These are phyloP conservation scores for Phaeophleospora eucalypticola DNA, from an alignment of 2,329 filamentous ascomycete species.

Conservation along the genomic window DNA sequence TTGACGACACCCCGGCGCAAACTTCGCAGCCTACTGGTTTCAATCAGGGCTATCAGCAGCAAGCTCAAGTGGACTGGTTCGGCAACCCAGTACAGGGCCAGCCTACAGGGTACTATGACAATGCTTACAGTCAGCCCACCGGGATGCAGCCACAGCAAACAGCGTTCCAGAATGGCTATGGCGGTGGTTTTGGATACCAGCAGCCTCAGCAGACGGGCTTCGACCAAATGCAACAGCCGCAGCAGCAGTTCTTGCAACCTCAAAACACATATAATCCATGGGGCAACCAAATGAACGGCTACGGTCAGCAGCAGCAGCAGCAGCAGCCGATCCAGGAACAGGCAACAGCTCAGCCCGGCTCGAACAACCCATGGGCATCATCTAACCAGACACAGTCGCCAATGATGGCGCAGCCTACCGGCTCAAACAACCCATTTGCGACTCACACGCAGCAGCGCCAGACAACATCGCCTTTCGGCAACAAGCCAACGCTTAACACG, in stretches of 20 bases:
- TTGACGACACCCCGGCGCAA: constrained; percentile 70
- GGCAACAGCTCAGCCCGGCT: constrained; percentile 67
- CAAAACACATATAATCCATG: constrained; percentile 56
- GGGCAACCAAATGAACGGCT: constrained; percentile 49
- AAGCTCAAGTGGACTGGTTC: constrained; percentile 93
- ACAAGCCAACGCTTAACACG: constrained; percentile 67
- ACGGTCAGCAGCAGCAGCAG: constrained; percentile 51
- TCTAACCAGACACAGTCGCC: constrained; percentile 56
- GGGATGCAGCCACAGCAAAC: constrained; percentile 62
- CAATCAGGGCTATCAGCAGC: constrained; percentile 97
- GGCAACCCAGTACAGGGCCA: constrained; percentile 79
- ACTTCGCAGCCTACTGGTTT: constrained; percentile 73
- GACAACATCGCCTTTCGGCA: constrained; percentile 49
- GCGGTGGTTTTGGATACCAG: constrained; percentile 57
- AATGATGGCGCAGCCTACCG: constrained; percentile 78
- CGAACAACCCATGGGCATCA: constrained; percentile 87
- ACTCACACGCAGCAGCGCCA: constrained; percentile 59
- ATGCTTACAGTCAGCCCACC: constrained; percentile 71
- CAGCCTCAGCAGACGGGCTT: constrained; percentile 65
- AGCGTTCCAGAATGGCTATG: constrained; percentile 65
- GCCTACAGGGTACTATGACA: constrained; percentile 63
- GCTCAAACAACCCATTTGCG: constrained; percentile 97
- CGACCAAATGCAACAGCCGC: constrained; percentile 55
- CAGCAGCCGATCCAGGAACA: constrained; percentile 55
- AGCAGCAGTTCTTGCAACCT: constrained; percentile 52